These are phyloP conservation scores for Fusarium caatingaense DNA, from an alignment of 2,329 filamentous ascomycete species.

Conservation along the genomic window DNA sequence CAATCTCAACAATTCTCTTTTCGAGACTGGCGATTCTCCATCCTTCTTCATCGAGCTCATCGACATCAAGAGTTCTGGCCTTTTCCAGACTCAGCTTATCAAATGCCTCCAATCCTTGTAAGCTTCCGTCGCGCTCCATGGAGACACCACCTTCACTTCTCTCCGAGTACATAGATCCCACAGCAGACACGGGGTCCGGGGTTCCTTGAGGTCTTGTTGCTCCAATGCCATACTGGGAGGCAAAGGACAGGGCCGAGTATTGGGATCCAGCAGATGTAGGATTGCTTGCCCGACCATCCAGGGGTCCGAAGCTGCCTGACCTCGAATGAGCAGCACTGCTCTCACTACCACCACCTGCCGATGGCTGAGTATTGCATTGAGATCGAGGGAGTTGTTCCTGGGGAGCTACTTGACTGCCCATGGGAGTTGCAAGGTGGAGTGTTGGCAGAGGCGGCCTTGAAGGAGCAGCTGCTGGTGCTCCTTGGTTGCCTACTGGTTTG, in stretches of 20 bases:
- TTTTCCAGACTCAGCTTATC: conserved; percentile 86
- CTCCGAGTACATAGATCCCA: conserved; percentile 86
- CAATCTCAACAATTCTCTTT: conserved; percentile 87
- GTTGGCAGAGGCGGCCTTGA: conserved; percentile 74
- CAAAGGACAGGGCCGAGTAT: conserved; percentile 85
- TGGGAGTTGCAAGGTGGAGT: conserved; percentile 86
- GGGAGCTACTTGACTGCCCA: conserved; percentile 80
- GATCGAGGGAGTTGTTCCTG: conserved; percentile 71
- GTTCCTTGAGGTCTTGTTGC: conserved; percentile 73
- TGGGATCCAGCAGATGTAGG: conserved; percentile 89
- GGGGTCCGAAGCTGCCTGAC: conserved; percentile 83
- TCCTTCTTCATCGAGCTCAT: conserved; percentile 93
- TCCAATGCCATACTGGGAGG: conserved; percentile 76
- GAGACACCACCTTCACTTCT: conserved; percentile 77
- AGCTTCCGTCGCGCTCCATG: conserved; percentile 86
- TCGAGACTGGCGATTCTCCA: conserved; percentile 95
- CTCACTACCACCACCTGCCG: conserved; percentile 82
- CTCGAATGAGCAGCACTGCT: conserved; percentile 82
- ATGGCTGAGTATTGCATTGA: conserved; percentile 66
- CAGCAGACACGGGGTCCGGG: conserved; percentile 88
- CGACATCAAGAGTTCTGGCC: conserved; percentile 86
- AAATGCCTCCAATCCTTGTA: conserved; percentile 80
- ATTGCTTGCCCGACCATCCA: conserved; percentile 81
- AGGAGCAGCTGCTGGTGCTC: conserved; percentile 50
- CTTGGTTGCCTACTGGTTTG: conserved; percentile 74